Evolutionary conservation across 1,284 basidiomycete genomes (phyloP).

Genomic region (Bjerkandera adusta): DNA sequence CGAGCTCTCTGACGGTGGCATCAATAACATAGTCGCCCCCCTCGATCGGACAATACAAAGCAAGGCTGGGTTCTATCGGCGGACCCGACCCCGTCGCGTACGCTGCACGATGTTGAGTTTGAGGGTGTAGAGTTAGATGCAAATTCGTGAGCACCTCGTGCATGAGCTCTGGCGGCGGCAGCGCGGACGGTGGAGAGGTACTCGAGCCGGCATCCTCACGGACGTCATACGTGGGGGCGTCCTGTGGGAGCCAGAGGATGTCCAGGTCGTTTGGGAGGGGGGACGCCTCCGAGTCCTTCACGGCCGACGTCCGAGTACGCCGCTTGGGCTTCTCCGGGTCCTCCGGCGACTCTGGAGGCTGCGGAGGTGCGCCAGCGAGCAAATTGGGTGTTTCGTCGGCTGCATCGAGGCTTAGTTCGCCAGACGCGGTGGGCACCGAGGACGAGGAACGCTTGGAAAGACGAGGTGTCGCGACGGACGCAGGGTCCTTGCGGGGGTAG

Average conservation of each 20-base stretch:
- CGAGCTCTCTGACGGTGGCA: conserved; percentile 74
- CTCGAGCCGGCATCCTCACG: conserved; percentile 9
- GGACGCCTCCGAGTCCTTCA: conserved; percentile 18
- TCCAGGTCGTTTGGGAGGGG: conserved; percentile 51
- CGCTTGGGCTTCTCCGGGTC: conserved; percentile 43
- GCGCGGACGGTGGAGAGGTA: conserved; percentile 21
- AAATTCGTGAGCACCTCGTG: conserved; percentile 72
- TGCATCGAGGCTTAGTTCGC: too few relatives aligned
- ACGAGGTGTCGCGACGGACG: conserved; percentile 25
- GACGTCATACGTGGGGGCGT: conserved; percentile 22
- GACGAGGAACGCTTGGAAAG: conserved; percentile 35
- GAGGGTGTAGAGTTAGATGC: conserved; percentile 72
- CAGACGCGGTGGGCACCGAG: conserved; percentile 25
- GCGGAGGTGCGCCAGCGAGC: conserved; percentile 19
- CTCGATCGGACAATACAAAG: conserved; percentile 83
- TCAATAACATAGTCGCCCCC: conserved; percentile 79
- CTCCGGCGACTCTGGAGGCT: conserved; percentile 29
- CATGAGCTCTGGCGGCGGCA: conserved; percentile 59
- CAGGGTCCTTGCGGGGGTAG: conserved; percentile 33
- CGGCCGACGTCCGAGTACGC: conserved; percentile 8
- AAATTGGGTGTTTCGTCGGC: conserved; percentile 15
- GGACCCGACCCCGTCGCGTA: conserved; percentile 50
- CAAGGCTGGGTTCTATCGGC: conserved; percentile 71
- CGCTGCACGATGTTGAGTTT: conserved; percentile 72
- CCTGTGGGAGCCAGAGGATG: conserved; percentile 59